phyloP scores from a whole-genome alignment of 257 asterid genomes.

The Nemophila menziesii region DNA sequence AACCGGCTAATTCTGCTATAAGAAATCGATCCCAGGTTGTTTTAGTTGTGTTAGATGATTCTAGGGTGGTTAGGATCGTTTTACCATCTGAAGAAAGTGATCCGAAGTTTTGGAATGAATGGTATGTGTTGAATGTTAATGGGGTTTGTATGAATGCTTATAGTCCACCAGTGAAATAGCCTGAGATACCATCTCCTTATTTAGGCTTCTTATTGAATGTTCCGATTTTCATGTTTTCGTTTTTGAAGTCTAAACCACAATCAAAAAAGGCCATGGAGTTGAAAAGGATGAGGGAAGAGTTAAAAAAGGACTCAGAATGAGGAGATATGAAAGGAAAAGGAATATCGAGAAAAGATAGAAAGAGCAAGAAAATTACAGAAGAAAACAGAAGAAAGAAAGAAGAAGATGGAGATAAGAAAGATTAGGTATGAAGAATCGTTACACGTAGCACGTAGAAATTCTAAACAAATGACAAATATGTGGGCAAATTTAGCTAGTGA shows the following conservation, averaged over 20 bases:
- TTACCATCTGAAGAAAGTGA: conserved; percentile 66
- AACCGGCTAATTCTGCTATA: conserved; percentile 40
- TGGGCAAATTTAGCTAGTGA: conserved; percentile 70
- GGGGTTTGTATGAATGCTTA: conserved; percentile 71
- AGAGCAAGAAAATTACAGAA: conserved; percentile 42
- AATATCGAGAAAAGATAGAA: conserved; percentile 49
- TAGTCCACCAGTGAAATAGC: conserved; percentile 60
- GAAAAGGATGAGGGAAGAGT: conserved; percentile 48
- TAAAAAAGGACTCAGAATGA: conserved; percentile 20
- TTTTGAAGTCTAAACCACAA: conserved; percentile 59
- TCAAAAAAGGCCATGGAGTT: conserved; percentile 78
- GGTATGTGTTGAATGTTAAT: conserved; percentile 68
- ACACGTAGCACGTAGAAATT: conserved; percentile 35
- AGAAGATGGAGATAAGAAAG: conserved; percentile 46
- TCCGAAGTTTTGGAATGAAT: conserved; percentile 65
- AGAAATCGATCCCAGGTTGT: conserved; percentile 63
- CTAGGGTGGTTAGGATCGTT: conserved; percentile 64
- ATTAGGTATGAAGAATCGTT: conserved; percentile 33
- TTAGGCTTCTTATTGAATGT: conserved; percentile 45
- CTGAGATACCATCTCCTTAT: conserved; percentile 62
- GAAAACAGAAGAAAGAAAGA: conserved; percentile 65
- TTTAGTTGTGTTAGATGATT: conserved; percentile 83
- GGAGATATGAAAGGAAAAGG: conserved; percentile 37
- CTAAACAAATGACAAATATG: conserved; percentile 36
- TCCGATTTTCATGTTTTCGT: conserved; percentile 42